Percentiles rank a stretch among this genome's conserved stretches.
Conservation (phyloP, 1,284 basidiomycete genomes). For the Sporisorium iseilematis-ciliati region DNA sequence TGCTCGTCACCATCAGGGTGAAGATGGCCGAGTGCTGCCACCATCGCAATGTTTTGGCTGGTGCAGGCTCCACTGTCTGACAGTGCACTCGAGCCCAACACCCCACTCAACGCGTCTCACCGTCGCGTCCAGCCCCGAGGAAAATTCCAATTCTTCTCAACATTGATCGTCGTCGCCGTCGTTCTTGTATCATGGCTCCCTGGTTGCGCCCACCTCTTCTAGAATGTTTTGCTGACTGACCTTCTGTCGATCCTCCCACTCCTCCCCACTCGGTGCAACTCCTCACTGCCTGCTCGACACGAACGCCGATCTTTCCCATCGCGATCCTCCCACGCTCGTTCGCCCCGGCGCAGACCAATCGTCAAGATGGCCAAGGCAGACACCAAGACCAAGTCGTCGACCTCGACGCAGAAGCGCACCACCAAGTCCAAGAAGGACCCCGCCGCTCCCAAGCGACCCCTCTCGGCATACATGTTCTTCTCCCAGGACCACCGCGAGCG, state of each 20-base stretch:
- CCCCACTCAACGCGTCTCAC: constrained; percentile 25
- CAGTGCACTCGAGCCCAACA: not conserved
- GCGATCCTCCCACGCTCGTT: not conserved
- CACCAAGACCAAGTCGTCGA: constrained; percentile 60
- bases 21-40: constrained; percentile 7
- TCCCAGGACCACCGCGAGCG: constrained; percentile 93
- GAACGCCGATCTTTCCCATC: not conserved
- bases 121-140: constrained; percentile 18
- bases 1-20: constrained; percentile 29
- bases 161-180: constrained; percentile 8
- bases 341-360: constrained; percentile 10
- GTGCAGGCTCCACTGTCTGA: not conserved
- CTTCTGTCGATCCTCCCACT: constrained; percentile 5
- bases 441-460: constrained; percentile 86
- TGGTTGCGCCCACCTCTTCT: not conserved
- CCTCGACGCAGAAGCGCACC: constrained; percentile 51
- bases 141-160: constrained; percentile 27
- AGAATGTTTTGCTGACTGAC: constrained; percentile 14
- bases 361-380: constrained; percentile 64
- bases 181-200: not conserved
- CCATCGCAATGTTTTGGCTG: constrained; percentile 26
- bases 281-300: not conserved
- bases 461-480: constrained; percentile 99
- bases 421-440: constrained; percentile 73
- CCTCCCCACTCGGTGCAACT: too few species aligned